Evolutionary conservation across 495 filamentous ascomycete genomes (phyloP).

Genomic region (Podospora bellae-mahoneyi): DNA sequence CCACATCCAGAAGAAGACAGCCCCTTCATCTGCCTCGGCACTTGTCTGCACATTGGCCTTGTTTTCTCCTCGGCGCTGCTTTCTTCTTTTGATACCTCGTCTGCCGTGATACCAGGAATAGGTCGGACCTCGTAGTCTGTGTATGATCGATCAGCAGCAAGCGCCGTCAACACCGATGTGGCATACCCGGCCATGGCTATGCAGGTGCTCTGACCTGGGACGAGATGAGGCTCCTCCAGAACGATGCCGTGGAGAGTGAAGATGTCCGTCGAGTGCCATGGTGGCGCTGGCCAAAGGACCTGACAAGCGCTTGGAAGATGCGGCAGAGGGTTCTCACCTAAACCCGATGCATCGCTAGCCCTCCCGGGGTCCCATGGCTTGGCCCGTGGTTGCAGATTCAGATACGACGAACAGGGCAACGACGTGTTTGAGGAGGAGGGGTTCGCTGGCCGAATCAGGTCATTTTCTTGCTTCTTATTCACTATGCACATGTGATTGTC

Average conservation of each 20-base stretch:
- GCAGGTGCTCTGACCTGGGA: neutral
- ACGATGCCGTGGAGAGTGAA: neutral
- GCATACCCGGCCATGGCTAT: neutral
- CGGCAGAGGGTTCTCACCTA: neutral
- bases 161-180: constrained; percentile 1
- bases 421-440: constrained; percentile 10
- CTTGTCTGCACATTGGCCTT: neutral
- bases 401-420: neutral
- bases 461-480: neutral
- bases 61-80: neutral
- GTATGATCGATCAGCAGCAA: constrained; percentile 8
- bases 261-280: neutral
- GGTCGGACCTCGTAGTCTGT: neutral
- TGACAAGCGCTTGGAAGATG: constrained; percentile 13
- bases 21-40: neutral
- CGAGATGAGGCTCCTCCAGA: neutral
- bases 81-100: neutral
- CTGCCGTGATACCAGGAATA: neutral
- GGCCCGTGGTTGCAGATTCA: neutral
- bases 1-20: constrained; percentile 29
- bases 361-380: neutral
- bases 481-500: neutral
- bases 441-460: neutral
- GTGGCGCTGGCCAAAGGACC: neutral
- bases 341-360: neutral